Conservation (phyloP, 768 basidiomycete genomes). For the Lactarius hatsudake region DNA sequence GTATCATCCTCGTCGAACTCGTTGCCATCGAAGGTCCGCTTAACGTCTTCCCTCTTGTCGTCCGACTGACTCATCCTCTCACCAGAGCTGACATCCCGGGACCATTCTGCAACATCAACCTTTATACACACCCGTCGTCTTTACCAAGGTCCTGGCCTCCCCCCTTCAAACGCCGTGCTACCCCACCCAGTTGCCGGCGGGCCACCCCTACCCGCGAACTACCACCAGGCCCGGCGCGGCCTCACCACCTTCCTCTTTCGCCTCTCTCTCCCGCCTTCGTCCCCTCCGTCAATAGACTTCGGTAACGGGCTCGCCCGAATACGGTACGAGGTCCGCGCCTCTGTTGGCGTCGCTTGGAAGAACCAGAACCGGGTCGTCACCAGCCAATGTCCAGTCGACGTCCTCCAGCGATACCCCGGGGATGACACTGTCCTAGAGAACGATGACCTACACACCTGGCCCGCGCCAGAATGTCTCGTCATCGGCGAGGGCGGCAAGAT, state of each 20-base stretch:
- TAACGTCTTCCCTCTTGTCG: background rate
- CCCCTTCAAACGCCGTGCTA: constrained; percentile 81
- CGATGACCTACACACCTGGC: constrained; percentile 35
- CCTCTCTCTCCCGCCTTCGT: constrained; percentile 64
- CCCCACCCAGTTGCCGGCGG: constrained; percentile 57
- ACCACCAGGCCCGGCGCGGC: constrained; percentile 73
- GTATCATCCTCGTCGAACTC: constrained; percentile 74
- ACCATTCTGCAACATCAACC: constrained; percentile 76
- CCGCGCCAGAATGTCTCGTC: constrained; percentile 55
- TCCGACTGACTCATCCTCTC: constrained; percentile 7
- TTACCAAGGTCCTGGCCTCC: constrained; percentile 79
- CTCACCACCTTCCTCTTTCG: constrained; percentile 76
- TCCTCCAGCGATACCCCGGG: constrained; percentile 47
- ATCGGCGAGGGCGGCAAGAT: constrained; percentile 80
- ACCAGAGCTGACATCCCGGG: constrained; percentile 70
- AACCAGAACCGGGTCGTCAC: constrained; percentile 68
- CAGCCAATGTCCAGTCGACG: constrained; percentile 56
- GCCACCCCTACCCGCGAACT: constrained; percentile 57
- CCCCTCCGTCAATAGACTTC: constrained; percentile 70
- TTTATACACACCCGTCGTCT: constrained; percentile 68
- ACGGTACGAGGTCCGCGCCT: constrained; percentile 70
- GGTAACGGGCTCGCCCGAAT: constrained; percentile 66
- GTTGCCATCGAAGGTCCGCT: constrained; percentile 64
- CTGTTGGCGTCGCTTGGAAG: constrained; percentile 71
- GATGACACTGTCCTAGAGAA: constrained; percentile 26